Conservation (phyloP, 2,329 filamentous ascomycete genomes). For the Penicillium sp. region DNA sequence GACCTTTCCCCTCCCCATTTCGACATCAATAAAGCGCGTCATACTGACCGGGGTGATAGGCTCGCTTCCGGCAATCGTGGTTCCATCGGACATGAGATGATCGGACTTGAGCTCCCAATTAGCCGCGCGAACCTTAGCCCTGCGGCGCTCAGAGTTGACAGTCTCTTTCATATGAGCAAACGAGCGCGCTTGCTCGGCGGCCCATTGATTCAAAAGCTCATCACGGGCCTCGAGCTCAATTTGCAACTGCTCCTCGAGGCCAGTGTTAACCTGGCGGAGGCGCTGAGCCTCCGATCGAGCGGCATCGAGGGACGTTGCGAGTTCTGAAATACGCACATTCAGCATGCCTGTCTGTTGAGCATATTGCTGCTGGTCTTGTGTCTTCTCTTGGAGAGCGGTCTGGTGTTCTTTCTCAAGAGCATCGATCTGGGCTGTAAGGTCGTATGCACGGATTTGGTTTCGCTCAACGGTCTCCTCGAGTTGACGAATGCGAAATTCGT, state of each 20-base stretch:
- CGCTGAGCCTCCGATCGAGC: slow-evolving; percentile 37
- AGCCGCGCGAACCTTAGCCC: slow-evolving; percentile 40
- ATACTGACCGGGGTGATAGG: slow-evolving; percentile 46
- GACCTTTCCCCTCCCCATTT: slow-evolving; percentile 40
- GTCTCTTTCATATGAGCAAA: slow-evolving; percentile 38
- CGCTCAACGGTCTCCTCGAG: slow-evolving; percentile 36
- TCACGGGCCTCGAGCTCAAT: slow-evolving; percentile 40
- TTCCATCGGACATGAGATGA: slow-evolving; percentile 33
- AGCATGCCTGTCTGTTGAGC: slow-evolving; percentile 39
- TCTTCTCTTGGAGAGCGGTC: slow-evolving; percentile 23
- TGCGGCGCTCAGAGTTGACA: slow-evolving; percentile 40
- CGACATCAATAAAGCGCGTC: slow-evolving; percentile 45
- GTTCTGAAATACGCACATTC: slow-evolving; percentile 43
- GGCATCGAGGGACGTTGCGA: slow-evolving; percentile 41
- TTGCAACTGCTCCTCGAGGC: slow-evolving; percentile 39
- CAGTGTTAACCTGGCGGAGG: slow-evolving; percentile 35
- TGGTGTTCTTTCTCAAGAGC: slow-evolving; percentile 34
- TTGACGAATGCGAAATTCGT: slow-evolving; percentile 37
- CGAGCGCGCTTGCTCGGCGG: slow-evolving; percentile 34
- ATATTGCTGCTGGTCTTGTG: slow-evolving; percentile 27
- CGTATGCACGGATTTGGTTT: slow-evolving; percentile 35
- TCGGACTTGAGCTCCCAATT: slow-evolving; percentile 43
- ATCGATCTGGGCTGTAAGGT: slow-evolving; percentile 36
- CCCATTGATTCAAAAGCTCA: slow-evolving; percentile 33
- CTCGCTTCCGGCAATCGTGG: slow-evolving; percentile 32